Evolutionary conservation across 225 moss, liverwort and hornwort species (phyloP), one percentile per base, ranked within the genome.

Genomic region (Polytrichum formosum): DNA sequence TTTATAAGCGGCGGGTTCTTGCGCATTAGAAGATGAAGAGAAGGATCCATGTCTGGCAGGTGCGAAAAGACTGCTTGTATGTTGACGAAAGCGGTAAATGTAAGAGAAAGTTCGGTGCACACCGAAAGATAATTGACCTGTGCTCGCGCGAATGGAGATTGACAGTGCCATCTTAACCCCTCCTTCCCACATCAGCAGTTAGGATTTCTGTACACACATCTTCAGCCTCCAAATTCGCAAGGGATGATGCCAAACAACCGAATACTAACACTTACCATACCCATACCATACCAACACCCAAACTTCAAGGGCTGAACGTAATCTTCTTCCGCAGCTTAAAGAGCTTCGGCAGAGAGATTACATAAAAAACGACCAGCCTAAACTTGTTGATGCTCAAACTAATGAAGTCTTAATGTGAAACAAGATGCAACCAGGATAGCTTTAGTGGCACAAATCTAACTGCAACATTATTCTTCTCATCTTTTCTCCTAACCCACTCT

Each of bases 81-180:
- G 37, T 55, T 60, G 72, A 13, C 72, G 83, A 31, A 68, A 21
- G 25, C 65, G 71, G 56, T 67, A 73, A 13, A 81, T 61, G 60
- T 67, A 76, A 7, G 74, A 53, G 21, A 87, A 76, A 35, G 87
- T 81, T 54, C 69, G 81, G 71, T 74, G 74, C 9, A 76, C 54
- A 35, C 70, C 63, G 18, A 75, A 61, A 5, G 73, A 65, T 21
- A 78, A 55, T 46, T 71, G 75, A 28, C 81, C 78, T 16, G 68
- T 73, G 58, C 77, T 68, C 61, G 73, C 80, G 20, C 84, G 81
- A 76, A 84, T 70, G 5, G 77, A 74, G 60, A 87, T 75, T 69
- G 79, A 77, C 75, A 84, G 72, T 72, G 87, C 87, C 87, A 87
- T 87, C 59, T 59, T 23, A 23, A 6, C 59, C 59, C 59, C 59